These are phyloP conservation scores for Tylopilus balloui DNA, from an alignment of 768 basidiomycete species.

Conservation along the genomic window DNA sequence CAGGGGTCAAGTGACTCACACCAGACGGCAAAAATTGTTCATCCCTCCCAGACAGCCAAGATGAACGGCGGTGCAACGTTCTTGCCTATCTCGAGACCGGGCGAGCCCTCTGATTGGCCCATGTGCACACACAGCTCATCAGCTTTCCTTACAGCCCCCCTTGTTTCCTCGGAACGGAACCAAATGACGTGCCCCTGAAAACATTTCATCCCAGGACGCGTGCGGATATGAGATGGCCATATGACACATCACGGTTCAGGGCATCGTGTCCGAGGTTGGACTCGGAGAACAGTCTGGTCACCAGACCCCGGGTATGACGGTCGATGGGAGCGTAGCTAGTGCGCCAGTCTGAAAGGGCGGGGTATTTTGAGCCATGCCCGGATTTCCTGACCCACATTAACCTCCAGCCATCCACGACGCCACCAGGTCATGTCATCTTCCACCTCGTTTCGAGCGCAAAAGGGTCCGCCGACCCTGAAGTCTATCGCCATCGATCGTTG, in stretches of 20 bases:
- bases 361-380: background rate
- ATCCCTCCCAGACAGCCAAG: background rate
- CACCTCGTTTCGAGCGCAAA: background rate
- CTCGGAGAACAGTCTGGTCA: background rate
- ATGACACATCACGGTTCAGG: background rate
- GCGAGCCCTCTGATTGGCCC: background rate
- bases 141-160: no score
- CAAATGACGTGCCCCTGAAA: background rate
- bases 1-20: background rate
- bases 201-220: background rate
- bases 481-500: conserved; percentile 10
- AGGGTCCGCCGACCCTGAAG: conserved; percentile 13
- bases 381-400: background rate
- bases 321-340: background rate
- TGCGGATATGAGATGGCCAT: background rate
- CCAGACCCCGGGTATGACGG: background rate
- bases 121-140: background rate
- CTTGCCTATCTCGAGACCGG: background rate
- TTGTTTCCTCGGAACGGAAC: background rate
- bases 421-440: background rate
- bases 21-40: background rate
- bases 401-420: background rate
- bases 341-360: background rate
- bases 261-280: background rate
- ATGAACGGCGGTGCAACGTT: conserved; percentile 1